Base-by-base conservation (phyloP, 352 stramenopile genomes). In the Lagenidium giganteum region DNA sequence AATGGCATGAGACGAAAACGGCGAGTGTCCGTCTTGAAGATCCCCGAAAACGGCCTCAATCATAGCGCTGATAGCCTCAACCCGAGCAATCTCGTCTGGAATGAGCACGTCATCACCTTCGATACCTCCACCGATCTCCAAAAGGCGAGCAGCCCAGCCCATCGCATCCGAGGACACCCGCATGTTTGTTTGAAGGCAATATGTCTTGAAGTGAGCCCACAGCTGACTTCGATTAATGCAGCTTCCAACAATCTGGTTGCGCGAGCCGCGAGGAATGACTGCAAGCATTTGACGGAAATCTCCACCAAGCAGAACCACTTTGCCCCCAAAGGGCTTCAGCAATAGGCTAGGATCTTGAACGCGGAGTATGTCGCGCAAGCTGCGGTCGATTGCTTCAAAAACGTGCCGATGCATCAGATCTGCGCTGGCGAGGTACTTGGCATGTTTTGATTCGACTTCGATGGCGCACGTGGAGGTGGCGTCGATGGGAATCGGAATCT, bases 381-480 rank as follows among this genome's bases (percentile, higher is more conserved):
- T 52, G 3, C 35, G 45, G 33, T 45, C 36, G n/a, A 52, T 23
- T 25, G 42, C n/a, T 21, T 51, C 42, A 28, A 51, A 35, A 1
- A 24, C 42, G 18, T 28, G n/a, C 9, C 32, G 30, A 27, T 51
- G 42, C 17, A 16, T 5, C 42, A 51, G n/a, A n/a, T n/a, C n/a
- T n/a, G n/a, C n/a, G n/a, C n/a, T n/a, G n/a, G n/a, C n/a, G n/a
- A n/a, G n/a, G n/a, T n/a, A n/a, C n/a, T n/a, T n/a, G n/a, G n/a
- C n/a, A n/a, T n/a, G n/a, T n/a, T n/a, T n/a, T n/a, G n/a, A n/a
- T n/a, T n/a, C n/a, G n/a, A n/a, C n/a, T n/a, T n/a, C n/a, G 8
- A 71, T 64, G 12, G 9, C 24, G 16, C 57, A 70, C 1, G 36
- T 45, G 0, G 45, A 54, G 4, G 48, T 42, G 1, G 54, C 35